Percentiles rank a stretch among this genome's conserved stretches.
Conservation (phyloP, 2,329 filamentous ascomycete species). For the Neoscytalidium dimidiatum region DNA sequence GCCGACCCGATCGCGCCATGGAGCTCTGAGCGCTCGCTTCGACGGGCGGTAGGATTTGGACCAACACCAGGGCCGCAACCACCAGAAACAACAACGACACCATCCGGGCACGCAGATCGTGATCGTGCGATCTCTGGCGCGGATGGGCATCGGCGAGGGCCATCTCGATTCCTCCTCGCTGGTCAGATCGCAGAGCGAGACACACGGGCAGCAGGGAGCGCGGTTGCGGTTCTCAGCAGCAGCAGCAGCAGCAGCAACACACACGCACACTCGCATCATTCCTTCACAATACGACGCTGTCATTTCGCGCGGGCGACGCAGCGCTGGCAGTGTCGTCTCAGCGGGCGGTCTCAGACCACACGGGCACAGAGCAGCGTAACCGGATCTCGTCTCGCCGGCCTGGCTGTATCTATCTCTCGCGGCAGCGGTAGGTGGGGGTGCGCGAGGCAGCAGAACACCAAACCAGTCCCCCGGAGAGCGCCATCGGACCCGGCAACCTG, state of each 20-base stretch:
- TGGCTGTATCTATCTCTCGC: background rate
- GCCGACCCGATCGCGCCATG: background rate
- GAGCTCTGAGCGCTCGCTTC: background rate
- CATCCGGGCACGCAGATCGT: background rate
- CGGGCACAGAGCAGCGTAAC: background rate
- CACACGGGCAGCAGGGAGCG: background rate
- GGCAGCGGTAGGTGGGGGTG: slow-evolving; percentile 1
- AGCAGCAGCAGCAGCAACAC: too few species aligned
- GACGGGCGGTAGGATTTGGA: background rate
- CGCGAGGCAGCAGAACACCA: slow-evolving; percentile 11
- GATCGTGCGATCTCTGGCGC: background rate
- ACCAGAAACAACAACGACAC: background rate
- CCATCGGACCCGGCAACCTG: slow-evolving; percentile 11
- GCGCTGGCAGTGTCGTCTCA: background rate
- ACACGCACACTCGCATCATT: too few species aligned
- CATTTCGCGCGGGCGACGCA: background rate
- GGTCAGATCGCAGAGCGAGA: background rate
- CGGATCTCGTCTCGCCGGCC: background rate
- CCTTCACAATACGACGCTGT: slow-evolving; percentile 13
- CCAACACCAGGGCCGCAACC: background rate
- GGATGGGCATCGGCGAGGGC: background rate
- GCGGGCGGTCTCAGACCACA: slow-evolving; percentile 7
- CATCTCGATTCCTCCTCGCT: background rate
- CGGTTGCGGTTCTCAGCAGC: background rate
- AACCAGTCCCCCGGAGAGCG: slow-evolving; percentile 12